Base-by-base conservation (phyloP, 495 filamentous ascomycete genomes). In the Trichoderma asperelloides region DNA sequence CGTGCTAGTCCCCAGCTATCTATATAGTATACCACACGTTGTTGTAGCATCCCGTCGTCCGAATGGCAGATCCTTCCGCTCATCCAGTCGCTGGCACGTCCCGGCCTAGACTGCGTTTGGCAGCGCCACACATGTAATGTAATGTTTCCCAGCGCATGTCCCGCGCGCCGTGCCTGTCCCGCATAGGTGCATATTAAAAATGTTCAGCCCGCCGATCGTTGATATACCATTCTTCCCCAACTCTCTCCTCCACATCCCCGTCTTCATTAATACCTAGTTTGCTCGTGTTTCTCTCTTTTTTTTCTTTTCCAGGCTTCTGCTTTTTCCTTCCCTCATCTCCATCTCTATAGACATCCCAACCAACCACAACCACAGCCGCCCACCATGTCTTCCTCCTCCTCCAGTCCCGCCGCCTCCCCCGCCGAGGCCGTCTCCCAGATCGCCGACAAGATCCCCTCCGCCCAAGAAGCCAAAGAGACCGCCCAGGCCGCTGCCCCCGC, bases 371-470 rank as follows among this genome's bases (percentile, higher is more conserved):
- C 62, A 41, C 62, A 40, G n/a, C n/a, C 18, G 4, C 62, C 62
- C 25, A 63, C 27, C 15, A 64, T 64, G 33, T 64, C 30, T 23
- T 40, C 62, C 4, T 37, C 62, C 2, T 21, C 28, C 21, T 21
- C 33, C n/a, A n/a, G n/a, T n/a, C n/a, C n/a, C n/a, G n/a, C n/a
- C 62, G 40, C 62, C 21, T 43, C 62, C 30, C 30, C 62, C 30
- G 21, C 62, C 30, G 62, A 64, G 30, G 62, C 62, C 9, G 62
- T 43, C 62, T 60, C 55, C 55, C 15, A 60, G 71, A 73, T 73
- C 66, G 83, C 82, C 65, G 78, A 76, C 23, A 81, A 84, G 71
- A 75, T 84, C 6, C 64, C 64, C 41, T 45, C 64, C 66, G 82
- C 83, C 69, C 78, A 77, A 62, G 81, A 80, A 7, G 79, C 78